Base-by-base conservation (phyloP, 2,329 filamentous ascomycete genomes). In the Gremmenia infestans region DNA sequence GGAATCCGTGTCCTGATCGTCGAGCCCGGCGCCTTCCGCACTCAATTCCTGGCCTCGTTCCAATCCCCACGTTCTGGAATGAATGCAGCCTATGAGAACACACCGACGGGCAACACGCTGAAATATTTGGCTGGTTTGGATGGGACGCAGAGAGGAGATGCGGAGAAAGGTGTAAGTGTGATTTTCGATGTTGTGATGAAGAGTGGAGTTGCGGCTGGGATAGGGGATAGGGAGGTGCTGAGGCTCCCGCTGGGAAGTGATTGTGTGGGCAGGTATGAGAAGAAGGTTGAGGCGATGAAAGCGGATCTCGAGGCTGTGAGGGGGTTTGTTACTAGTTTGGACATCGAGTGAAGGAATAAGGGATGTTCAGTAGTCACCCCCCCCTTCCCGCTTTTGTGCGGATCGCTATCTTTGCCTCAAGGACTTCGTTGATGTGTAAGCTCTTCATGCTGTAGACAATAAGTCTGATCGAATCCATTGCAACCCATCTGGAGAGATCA, bases 1-100 rank as follows among this genome's bases (percentile, higher is more conserved):
- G 40, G 39, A 8, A 54, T 57, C 23, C 19, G 32, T 4, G 53
- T 54, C 15, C 32, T 54, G 17, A 8, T 56, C 22, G 25, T 56
- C 22, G 56, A 59, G 46, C 56, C 56, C 9, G 53, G 56, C 42
- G 48, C 28, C 48, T 47, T 53, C 42, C n/a, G 50, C n/a, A 53
- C 50, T 22, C 28, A 46, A 9, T 53, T 53, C 50, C 17, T 53
- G 5, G 15, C n/a, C 14, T 19, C 48, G 3, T 37, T 39, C 14
- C 17, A 37, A 19, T 15, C n/a, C 7, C 48, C 48, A 5, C n/a
- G 11, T n/a, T 12, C 42, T 2, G n/a, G n/a, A 9, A 45, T 45
- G 42, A 15, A 19, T 45, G 17, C n/a, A 5, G 42, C 42, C 3
- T 45, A 45, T 14, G 19, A 17, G n/a, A 5, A 6, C 7, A 45